Percentiles rank a stretch among this genome's conserved stretches.
phyloP scores from a whole-genome alignment of 805 yeast species.

The Teunomyces gatunensis region DNA sequence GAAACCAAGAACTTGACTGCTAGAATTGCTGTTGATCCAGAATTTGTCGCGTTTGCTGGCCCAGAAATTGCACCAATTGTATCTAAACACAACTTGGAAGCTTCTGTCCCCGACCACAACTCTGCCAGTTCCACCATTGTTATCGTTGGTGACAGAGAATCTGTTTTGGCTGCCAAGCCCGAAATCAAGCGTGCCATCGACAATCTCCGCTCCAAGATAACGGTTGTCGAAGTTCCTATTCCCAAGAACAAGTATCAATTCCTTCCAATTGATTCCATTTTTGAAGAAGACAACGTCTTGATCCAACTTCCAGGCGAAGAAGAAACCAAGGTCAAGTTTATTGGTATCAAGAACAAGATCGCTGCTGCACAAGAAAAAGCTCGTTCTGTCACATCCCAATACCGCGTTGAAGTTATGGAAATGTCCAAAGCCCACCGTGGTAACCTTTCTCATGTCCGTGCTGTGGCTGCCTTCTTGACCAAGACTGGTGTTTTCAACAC shows the following conservation, averaged over 20 bases:
- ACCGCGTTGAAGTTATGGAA: conserved; percentile 66
- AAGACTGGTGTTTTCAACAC: conserved; percentile 46
- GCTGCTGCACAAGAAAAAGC: conserved; percentile 62
- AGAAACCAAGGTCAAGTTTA: conserved; percentile 53
- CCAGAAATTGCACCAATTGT: conserved; percentile 25
- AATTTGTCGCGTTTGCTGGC: conserved; percentile 44
- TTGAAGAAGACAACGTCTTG: conserved; percentile 53
- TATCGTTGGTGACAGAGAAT: conserved; percentile 71
- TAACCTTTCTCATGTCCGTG: conserved; percentile 70
- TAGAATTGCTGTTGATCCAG: conserved; percentile 45
- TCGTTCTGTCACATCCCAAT: conserved; percentile 56
- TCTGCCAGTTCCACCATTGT: conserved; percentile 39
- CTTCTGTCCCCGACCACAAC: conserved; percentile 36
- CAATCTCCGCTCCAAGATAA: conserved; percentile 44
- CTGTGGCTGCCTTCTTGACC: conserved; percentile 65
- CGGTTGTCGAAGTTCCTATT: conserved; percentile 55
- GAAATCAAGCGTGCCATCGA: conserved; percentile 46
- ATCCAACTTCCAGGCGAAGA: conserved; percentile 53
- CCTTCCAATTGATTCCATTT: conserved; percentile 54
- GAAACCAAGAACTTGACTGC: conserved; percentile 60
- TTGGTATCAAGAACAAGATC: conserved; percentile 59
- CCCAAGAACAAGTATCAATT: conserved; percentile 71
- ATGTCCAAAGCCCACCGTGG: conserved; percentile 89
- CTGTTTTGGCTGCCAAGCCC: conserved; percentile 54
- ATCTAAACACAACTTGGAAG: conserved; percentile 26